Evolutionary conservation across 306 rosid species (phyloP), one percentile per base, ranked within the genome.

Genomic region (Luffa acutangula): DNA sequence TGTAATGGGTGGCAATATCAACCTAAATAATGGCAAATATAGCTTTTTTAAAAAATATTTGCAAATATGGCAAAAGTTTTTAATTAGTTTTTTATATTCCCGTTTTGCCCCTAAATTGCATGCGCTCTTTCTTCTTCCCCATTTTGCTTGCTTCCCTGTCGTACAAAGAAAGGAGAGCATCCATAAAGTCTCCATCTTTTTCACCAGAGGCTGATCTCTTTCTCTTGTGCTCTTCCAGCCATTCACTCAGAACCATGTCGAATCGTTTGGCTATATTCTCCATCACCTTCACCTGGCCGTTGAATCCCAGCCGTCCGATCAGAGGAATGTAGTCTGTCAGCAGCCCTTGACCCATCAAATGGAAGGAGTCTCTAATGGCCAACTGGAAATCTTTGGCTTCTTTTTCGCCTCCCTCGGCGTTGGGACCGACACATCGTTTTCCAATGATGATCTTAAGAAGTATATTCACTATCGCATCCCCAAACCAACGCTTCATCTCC

Each of bases 141-240:
- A n/a, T n/a, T n/a, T n/a, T n/a, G n/a, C n/a, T n/a, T n/a, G n/a
- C n/a, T n/a, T n/a, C n/a, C n/a, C n/a, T n/a, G n/a, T 81, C 41
- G 43, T 82, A 75, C 1, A 64, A 56, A 0, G 75, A 41, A 45
- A 86, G 21, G 82, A 89, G 54, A 1, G 81, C 79, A 57, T 85
- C 85, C 54, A 91, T 85, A 76, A 89, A 86, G 45, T 91, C 93
- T 11, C 69, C 81, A 4, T 83, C 79, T 7, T n/a, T 67, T 9
- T 20, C 20, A 34, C 51, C 64, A 4, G 20, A 9, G 11, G 64
- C 36, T 64, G n/a, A n/a, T n/a, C 74, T 74, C 9, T 41, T 11
- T 1, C 9, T 12, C 75, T 64, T 31, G 58, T 80, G 6, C 6
- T 36, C 66, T 87, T 83, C 78, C 2, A 88, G 67, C 87, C 89